A percentile compares a stretch with the other conserved stretches of the same genome.
These are phyloP conservation scores for Ophiostoma australiae DNA, from an alignment of 2,329 filamentous ascomycete genomes.

Conservation along the genomic window DNA sequence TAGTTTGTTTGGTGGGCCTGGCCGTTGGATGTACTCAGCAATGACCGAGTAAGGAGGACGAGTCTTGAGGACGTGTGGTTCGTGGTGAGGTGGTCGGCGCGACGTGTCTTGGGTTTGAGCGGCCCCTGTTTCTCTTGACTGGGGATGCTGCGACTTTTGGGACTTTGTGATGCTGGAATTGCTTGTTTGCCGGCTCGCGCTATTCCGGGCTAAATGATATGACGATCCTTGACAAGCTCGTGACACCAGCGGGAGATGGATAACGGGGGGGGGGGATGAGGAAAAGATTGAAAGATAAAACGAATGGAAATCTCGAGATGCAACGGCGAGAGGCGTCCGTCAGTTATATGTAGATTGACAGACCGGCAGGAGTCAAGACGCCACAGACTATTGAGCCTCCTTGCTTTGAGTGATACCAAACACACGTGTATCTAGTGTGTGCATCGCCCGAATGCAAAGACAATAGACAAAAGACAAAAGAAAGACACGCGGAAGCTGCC, in stretches of 20 bases:
- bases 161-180: background rate
- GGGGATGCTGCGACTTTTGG: background rate
- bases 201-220: background rate
- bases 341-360: constrained; percentile 8
- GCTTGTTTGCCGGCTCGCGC: background rate
- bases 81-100: background rate
- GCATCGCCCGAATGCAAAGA: background rate
- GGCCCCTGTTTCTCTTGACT: background rate
- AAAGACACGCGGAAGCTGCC: background rate
- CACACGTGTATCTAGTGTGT: background rate
- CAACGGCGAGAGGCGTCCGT: background rate
- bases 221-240: background rate
- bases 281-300: background rate
- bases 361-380: background rate
- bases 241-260: background rate
- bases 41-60: too few species aligned
- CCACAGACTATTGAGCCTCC: background rate
- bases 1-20: constrained; percentile 11
- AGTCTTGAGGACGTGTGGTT: background rate
- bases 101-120: background rate
- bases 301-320: background rate
- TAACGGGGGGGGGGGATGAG: background rate
- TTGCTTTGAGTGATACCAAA: background rate
- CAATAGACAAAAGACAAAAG: background rate
- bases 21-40: background rate